Base-by-base conservation (phyloP, 1,284 basidiomycete genomes). In the Earliella scabrosa region DNA sequence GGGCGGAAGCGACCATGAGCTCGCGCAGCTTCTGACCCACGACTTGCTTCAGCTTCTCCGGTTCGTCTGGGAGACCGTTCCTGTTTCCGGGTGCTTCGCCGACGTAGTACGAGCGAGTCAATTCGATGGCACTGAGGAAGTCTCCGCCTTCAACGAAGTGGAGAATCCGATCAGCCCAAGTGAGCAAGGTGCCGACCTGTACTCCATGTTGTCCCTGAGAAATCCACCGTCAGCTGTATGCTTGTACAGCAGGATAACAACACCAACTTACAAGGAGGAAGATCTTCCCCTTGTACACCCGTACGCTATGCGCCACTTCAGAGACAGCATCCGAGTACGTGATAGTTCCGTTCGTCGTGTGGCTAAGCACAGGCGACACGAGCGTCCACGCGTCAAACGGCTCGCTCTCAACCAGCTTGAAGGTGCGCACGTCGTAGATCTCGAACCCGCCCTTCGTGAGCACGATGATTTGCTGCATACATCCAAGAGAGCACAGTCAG, bases 151-250 rank as follows among this genome's bases (percentile, higher is more conserved):
- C 83, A 24, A 98, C 96, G 50, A 90, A 85, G 4, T 86, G 80
- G 27, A 98, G 77, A 21, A 99, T 88, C 21, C 92, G 87, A 70
- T 99, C 96, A 10, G 97, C 95, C 97, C 97, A 99, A 1, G 95
- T 94, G 41, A 97, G 78, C 23, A 98, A 77, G 0, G 91, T 93
- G 26, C 95, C 97, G 0, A 92, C 93, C 68, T 86, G 82, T 1
- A 98, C 65, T 54, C 87, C 86, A 56, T 86, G 80, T 52, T 81
- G 81, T 43, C 82, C 81, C 91, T 93, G 61, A 16, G 39, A 56
- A n/a, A 3, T 10, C 13, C 16, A 34, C 32, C 2, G 10, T 34
- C 5, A 34, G 39, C 41, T 20, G 57, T n/a, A 51, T 41, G 26
- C 38, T 49, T 27, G 2, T 11, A 38, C 9, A 20, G 7, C 8